Base-by-base conservation (phyloP, 2,329 filamentous ascomycete genomes). In the Alternaria sp. region DNA sequence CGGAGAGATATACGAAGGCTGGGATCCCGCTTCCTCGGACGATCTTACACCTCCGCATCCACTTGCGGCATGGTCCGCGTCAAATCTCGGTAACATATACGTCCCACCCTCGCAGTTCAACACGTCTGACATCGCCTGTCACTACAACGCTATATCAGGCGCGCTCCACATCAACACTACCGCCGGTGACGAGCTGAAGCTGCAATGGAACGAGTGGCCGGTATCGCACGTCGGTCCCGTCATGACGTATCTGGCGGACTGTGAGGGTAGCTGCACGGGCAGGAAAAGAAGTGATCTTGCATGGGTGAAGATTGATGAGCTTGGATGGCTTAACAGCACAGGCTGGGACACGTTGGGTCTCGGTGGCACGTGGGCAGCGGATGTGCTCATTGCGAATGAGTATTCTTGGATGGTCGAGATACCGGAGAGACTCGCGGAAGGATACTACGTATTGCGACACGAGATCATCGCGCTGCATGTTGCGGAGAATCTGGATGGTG, bases 391-490 rank as follows among this genome's bases (percentile, higher is more conserved):
- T 18, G 69, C 69, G 21, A 82, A 87, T 73, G 80, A 84, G 28
- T 82, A 80, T 12, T 82, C 84, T 3, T 79, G 67, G 80, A 81
- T 49, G 12, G 75, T 84, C 15, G 81, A 75, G 18, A 77, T 87
- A 15, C 85, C 85, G 7, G 55, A 69, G 0, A 65, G 74, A 5
- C 72, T 86, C 28, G 72, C 63, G 6, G 68, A 77, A 0, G 86
- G 85, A 0, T 74, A 82, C 49, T 88, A 87, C 63, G 83, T 88
- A 20, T 70, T 88, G 23, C 78, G 86, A 4, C 85, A 87, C 66
- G 86, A 87, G 73, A 80, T 82, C 30, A 82, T 84, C 55, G 85
- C 81, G 7, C 71, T 86, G 15, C 85, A 87, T 63, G 75, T 76
- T 0, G 80, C 82, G 1, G 68, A 76, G 6, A 70, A 79, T 4